Evolutionary conservation across 768 basidiomycete species (phyloP), one percentile per base, ranked within the genome.

Genomic region (Fomitopsis serialis): DNA sequence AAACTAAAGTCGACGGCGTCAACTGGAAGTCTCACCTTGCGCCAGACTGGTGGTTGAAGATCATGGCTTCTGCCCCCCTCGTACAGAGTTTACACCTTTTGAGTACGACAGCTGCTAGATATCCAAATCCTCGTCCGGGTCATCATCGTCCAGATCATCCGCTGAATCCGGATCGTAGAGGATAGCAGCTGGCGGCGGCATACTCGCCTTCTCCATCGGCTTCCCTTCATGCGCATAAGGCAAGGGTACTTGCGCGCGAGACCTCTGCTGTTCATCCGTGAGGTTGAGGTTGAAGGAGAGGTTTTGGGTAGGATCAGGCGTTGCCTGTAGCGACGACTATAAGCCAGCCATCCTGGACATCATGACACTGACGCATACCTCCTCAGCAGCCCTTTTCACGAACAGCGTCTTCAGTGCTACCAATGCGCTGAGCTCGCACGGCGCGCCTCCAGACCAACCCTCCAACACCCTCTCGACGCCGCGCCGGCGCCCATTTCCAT

Each of bases 141-240:
- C 94, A 52, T 96, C 94, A 51, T 95, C 94, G 64, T 97, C 94
- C 48, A 95, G 80, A 59, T 97, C 94, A 63, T 97, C 94, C 24
- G 89, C 92, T 24, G 90, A 92, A 65, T 95, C 94, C 9, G 94
- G 92, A 60, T 94, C 91, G 58, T 96, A 97, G 55, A 86, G 75
- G 51, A 97, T 95, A 1, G 80, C 75, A 10, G 75, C 65, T n/a
- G 56, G 63, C 13, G 74, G 58, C 17, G 49, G 60, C 13, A 55
- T 56, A 42, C 59, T 36, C 42, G 56, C 57, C 32, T 57, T 69
- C 45, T 62, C 62, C 6, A 50, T 22, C 3, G 63, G 60, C 62
- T 73, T 71, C 9, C 75, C 78, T 79, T 90, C 84, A 63, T 95
- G 93, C 2, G 78, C 89, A 64, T 97, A 99, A 2, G 96, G 96